Percentiles rank a stretch among this genome's conserved stretches.
phyloP scores from a whole-genome alignment of 768 basidiomycete species.

The Calocera cornea region DNA sequence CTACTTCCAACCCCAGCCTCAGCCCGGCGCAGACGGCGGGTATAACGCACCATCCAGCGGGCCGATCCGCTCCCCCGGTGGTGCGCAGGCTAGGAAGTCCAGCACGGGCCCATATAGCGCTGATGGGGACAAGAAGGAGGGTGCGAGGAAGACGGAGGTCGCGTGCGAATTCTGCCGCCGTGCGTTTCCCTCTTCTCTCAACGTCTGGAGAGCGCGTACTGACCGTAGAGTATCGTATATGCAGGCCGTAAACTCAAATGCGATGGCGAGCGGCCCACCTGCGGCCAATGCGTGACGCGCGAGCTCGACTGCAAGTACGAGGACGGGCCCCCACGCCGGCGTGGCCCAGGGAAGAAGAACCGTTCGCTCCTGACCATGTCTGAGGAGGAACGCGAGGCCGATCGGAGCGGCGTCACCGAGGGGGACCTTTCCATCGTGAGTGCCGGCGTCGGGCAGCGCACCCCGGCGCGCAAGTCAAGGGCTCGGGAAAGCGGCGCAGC shows the following conservation, averaged over 20 bases:
- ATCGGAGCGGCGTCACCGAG: background rate
- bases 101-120: background rate
- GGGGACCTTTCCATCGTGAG: background rate
- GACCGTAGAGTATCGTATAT: background rate
- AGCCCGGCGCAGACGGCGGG: background rate
- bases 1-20: too few relatives aligned
- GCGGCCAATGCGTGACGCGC: background rate
- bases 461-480: too few relatives aligned
- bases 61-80: background rate
- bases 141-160: background rate
- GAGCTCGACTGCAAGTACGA: constrained; percentile 1
- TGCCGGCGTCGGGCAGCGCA: too few relatives aligned
- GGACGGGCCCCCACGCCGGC: background rate
- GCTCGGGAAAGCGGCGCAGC: too few relatives aligned
- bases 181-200: background rate
- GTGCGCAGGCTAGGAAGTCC: background rate
- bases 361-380: background rate
- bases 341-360: background rate
- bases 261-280: constrained; percentile 1
- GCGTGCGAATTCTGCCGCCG: background rate
- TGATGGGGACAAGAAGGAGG: background rate
- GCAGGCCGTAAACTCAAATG: constrained; percentile 1
- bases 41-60: background rate
- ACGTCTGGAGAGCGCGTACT: background rate
- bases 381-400: background rate